Evolutionary conservation across 257 asterid species (phyloP).

Genomic region (Nicotiana noctiflora): DNA sequence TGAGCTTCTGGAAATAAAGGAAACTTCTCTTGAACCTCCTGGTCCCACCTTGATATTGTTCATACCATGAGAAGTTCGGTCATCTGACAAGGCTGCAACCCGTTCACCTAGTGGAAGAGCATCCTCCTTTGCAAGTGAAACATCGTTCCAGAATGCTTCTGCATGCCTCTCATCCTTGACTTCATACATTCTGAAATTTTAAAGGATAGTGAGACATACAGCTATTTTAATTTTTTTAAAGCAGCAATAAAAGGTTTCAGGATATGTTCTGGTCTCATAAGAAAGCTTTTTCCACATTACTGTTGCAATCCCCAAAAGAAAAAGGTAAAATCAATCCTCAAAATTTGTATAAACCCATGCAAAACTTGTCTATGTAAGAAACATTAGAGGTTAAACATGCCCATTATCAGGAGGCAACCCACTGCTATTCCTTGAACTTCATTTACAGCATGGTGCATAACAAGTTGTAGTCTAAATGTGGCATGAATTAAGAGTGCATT

Average conservation of each 20-base stretch:
- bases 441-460: background rate
- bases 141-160: slow-evolving; percentile 63
- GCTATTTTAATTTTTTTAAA: background rate
- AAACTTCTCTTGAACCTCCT: slow-evolving; percentile 82
- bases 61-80: slow-evolving; percentile 15
- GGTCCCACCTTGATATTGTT: slow-evolving; percentile 59
- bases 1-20: slow-evolving; percentile 60
- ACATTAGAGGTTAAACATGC: background rate
- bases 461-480: background rate
- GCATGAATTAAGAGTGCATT: background rate
- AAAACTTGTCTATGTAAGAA: background rate
- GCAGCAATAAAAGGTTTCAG: background rate
- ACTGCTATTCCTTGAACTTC: background rate
- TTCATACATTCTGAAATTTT: slow-evolving; percentile 61
- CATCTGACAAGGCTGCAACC: slow-evolving; percentile 37
- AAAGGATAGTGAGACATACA: background rate
- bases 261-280: background rate
- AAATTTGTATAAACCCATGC: background rate
- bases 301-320: background rate
- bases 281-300: background rate
- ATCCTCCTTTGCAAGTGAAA: slow-evolving; percentile 71
- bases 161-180: slow-evolving; percentile 89
- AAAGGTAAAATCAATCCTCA: background rate
- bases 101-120: slow-evolving; percentile 82
- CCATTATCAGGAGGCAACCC: background rate